Evolutionary conservation across 1,284 basidiomycete species (phyloP).

Genomic region (Cutaneotrichosporon cyanovorans): DNA sequence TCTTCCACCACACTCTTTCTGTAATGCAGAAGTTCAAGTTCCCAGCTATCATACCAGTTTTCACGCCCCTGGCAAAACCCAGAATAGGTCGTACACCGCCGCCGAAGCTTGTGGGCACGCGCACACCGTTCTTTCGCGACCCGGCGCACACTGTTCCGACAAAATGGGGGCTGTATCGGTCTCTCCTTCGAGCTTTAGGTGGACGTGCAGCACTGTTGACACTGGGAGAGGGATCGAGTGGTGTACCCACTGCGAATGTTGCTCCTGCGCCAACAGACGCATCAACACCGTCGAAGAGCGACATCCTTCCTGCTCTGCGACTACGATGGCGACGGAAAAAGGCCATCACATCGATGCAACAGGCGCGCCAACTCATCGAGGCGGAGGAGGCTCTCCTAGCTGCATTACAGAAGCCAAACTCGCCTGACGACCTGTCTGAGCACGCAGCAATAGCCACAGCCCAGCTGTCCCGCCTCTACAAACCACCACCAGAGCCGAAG

Average conservation of each 20-base stretch:
- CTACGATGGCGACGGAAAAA: slow-evolving; percentile 20
- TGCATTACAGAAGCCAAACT: background rate
- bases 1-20: background rate
- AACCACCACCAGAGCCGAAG: background rate
- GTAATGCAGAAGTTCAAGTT: background rate
- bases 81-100: background rate
- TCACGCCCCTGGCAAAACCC: background rate
- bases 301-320: slow-evolving; percentile 11
- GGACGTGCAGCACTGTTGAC: background rate
- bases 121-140: slow-evolving; percentile 59
- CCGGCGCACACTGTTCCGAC: slow-evolving; percentile 67
- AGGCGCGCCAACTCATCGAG: slow-evolving; percentile 18
- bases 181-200: slow-evolving; percentile 51
- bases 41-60: background rate
- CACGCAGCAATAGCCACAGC: background rate
- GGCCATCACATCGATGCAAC: slow-evolving; percentile 13
- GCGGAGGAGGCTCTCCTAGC: slow-evolving; percentile 22
- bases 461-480: background rate
- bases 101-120: background rate
- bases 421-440: background rate
- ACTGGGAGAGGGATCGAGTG: background rate
- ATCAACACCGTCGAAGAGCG: background rate
- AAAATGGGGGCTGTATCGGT: slow-evolving; percentile 63
- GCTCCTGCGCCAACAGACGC: background rate
- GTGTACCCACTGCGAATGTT: background rate